Conservation (phyloP, 768 basidiomycete species). For the Guyanaporus albipodus region DNA sequence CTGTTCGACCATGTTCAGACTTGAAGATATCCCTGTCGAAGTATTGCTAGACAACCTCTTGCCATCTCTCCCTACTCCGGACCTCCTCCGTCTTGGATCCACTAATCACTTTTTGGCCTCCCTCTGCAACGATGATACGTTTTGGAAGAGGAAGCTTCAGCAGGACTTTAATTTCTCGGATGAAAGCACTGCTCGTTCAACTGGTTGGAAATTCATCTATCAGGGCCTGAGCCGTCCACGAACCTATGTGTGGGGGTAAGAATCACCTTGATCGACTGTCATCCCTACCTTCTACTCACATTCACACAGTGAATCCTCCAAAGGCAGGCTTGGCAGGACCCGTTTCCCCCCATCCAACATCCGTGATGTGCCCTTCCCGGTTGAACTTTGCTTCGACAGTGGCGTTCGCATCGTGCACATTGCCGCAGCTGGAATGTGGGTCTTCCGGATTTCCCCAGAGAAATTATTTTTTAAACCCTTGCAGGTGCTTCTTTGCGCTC, state of each 20-base stretch:
- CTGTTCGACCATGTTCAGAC: constrained; percentile 35
- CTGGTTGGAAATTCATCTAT: constrained; percentile 81
- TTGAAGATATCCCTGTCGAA: constrained; percentile 66
- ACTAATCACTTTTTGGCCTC: constrained; percentile 63
- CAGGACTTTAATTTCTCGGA: constrained; percentile 78
- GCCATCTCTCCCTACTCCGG: constrained; percentile 48
- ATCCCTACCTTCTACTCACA: background rate
- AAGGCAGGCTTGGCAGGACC: constrained; percentile 61
- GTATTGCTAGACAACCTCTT: constrained; percentile 73
- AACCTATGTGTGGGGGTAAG: constrained; percentile 61
- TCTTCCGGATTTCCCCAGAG: constrained; percentile 6
- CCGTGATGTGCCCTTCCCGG: constrained; percentile 57
- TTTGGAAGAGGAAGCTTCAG: constrained; percentile 71
- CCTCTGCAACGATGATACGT: constrained; percentile 64
- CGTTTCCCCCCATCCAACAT: constrained; percentile 32
- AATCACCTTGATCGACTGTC: constrained; percentile 1
- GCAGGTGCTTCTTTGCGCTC: constrained; percentile 83
- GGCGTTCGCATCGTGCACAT: constrained; percentile 65
- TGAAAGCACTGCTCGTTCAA: constrained; percentile 65
- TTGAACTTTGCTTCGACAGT: constrained; percentile 51
- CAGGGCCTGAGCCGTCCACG: constrained; percentile 55
- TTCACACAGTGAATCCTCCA: constrained; percentile 47
- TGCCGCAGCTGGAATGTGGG: constrained; percentile 80
- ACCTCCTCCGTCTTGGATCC: constrained; percentile 55
- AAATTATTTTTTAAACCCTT: background rate